These are phyloP conservation scores for Aureobasidium melanogenum DNA, from an alignment of 2,329 filamentous ascomycete species.

Conservation along the genomic window DNA sequence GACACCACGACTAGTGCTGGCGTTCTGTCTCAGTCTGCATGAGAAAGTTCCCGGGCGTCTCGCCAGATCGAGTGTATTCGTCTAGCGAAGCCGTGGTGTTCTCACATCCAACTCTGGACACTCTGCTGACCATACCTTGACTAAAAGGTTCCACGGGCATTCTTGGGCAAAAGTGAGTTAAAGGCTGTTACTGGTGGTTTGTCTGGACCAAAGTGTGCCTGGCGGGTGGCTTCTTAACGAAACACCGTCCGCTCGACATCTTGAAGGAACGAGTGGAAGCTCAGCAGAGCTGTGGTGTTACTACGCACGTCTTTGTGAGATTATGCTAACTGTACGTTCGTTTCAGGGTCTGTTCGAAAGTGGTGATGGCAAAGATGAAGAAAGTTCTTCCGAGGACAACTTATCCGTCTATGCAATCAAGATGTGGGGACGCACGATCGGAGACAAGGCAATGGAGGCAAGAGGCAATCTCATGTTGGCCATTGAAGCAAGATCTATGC, in stretches of 20 bases:
- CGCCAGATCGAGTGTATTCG: no score
- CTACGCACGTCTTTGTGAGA: background rate
- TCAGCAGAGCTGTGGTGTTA: background rate
- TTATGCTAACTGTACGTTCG: background rate
- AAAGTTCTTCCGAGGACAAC: conserved; percentile 83
- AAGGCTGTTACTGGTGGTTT: no score
- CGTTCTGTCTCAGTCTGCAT: no score
- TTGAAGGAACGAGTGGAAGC: no score
- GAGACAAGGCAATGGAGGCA: conserved; percentile 71
- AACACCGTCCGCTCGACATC: no score
- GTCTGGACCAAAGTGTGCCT: no score
- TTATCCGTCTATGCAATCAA: conserved; percentile 83
- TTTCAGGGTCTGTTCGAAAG: conserved; percentile 54
- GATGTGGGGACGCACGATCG: conserved; percentile 79
- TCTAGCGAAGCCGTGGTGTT: background rate
- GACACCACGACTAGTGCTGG: no score
- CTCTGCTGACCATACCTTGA: background rate
- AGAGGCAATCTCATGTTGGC: conserved; percentile 75
- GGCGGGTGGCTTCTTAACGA: no score
- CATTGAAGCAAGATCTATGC: conserved; percentile 63
- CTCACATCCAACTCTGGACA: background rate
- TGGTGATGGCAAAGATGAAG: conserved; percentile 71
- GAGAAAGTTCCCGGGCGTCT: no score
- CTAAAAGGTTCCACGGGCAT: background rate
- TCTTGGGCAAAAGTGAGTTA: background rate